Evolutionary conservation across 192 early-diverging fungal genomes (phyloP).

Genomic region (Linnemannia schmuckeri): DNA sequence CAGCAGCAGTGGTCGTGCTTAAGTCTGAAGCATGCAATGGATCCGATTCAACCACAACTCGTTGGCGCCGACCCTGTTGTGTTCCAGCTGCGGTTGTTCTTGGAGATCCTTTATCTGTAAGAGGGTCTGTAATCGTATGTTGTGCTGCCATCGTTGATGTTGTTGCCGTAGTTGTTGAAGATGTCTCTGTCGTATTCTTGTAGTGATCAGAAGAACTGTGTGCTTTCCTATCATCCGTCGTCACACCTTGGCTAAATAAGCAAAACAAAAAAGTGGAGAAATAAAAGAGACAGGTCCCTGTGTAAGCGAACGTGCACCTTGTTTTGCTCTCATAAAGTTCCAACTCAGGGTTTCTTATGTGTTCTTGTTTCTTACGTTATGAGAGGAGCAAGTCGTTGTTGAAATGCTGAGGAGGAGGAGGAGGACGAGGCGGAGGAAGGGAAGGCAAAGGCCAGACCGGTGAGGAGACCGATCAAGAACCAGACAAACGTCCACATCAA

Average conservation of each 20-base stretch:
- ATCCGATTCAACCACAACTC: neutral
- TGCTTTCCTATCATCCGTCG: neutral
- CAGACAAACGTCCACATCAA: conserved; percentile 40
- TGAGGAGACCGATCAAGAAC: conserved; percentile 35
- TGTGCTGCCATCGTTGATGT: neutral
- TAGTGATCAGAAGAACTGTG: neutral
- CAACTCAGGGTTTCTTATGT: neutral
- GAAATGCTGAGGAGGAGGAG: neutral
- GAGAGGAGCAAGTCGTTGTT: neutral
- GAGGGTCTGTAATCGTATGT: neutral
- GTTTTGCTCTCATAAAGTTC: neutral
- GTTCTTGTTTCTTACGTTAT: neutral
- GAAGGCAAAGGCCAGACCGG: conserved; percentile 24
- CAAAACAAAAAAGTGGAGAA: neutral
- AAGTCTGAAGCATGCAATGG: neutral
- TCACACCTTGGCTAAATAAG: neutral
- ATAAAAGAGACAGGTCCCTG: neutral
- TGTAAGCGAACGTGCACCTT: neutral
- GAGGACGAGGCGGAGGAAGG: neutral
- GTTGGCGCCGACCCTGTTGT: neutral
- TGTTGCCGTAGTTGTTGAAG: neutral
- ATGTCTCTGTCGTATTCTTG: neutral
- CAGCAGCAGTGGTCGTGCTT: neutral
- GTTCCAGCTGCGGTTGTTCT: neutral
- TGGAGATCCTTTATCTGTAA: neutral